Percentiles rank a stretch among this genome's conserved stretches.
Conservation (phyloP, 2,329 filamentous ascomycete genomes). For the Diaporthe humulicola region DNA sequence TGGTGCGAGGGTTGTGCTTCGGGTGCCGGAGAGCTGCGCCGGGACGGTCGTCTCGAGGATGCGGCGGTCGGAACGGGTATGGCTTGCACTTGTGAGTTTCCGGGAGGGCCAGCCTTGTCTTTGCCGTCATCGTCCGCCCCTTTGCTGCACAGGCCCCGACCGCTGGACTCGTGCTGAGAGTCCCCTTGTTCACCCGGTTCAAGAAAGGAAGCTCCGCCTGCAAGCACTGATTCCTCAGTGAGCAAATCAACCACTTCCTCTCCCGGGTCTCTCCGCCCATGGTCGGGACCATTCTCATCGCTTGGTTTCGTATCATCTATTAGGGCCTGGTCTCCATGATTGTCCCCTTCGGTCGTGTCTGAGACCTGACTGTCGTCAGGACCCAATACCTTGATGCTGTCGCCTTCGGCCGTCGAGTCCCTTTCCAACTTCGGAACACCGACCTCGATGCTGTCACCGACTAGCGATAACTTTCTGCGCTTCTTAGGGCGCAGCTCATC, state of each 20-base stretch:
- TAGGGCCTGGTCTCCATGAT: not conserved
- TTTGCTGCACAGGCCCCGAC: not conserved
- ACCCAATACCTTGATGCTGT: slow-evolving; percentile 6
- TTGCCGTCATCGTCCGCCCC: not conserved
- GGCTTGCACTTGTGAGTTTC: not conserved
- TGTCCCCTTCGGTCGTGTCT: not conserved
- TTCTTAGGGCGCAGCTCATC: slow-evolving; percentile 46
- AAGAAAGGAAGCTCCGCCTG: not conserved
- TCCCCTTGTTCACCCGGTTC: not conserved
- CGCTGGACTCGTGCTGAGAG: not conserved
- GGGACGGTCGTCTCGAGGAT: slow-evolving; percentile 1
- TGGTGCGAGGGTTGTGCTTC: not conserved
- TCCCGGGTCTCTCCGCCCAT: not conserved
- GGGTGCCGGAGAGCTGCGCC: slow-evolving; percentile 1
- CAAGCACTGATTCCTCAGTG: slow-evolving; percentile 32
- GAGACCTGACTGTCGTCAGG: not conserved
- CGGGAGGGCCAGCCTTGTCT: not conserved
- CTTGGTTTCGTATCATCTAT: not conserved
- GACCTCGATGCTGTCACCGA: slow-evolving; percentile 39
- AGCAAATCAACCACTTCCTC: slow-evolving; percentile 33
- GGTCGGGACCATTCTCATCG: too few relatives aligned
- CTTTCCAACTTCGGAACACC: not conserved
- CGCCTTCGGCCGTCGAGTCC: slow-evolving; percentile 1
- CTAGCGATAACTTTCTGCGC: slow-evolving; percentile 38
- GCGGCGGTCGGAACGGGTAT: not conserved